phyloP scores from a whole-genome alignment of 106 monocot genomes.

The Dendrobium nobile region DNA sequence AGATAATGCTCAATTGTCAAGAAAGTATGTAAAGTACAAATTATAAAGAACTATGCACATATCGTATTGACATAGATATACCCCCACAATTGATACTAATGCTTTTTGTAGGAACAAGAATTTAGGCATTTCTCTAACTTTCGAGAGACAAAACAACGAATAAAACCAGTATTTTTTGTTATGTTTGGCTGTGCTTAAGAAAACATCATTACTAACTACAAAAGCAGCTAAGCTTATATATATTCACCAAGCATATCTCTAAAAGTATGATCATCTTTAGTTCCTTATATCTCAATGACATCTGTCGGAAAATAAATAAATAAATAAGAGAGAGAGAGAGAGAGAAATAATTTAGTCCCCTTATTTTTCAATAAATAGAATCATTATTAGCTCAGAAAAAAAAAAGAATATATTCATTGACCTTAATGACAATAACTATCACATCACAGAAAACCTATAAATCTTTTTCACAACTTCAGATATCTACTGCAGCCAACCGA shows the following conservation, averaged over 20 bases:
- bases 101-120: not conserved
- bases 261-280: not conserved
- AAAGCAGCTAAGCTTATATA: not conserved
- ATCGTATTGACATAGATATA: not conserved
- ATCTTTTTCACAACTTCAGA: too few relatives aligned
- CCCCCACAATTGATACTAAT: not conserved
- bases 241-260: not conserved
- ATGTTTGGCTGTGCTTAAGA: not conserved
- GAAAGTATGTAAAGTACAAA: not conserved
- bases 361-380: not conserved
- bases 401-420: too few relatives aligned
- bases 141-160: not conserved
- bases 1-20: slow-evolving; percentile 9
- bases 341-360: not conserved
- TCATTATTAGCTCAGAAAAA: not conserved
- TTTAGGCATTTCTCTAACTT: not conserved
- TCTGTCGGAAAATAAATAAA: not conserved
- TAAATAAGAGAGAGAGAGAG: not conserved
- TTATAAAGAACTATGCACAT: not conserved
- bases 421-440: too few relatives aligned
- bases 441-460: too few relatives aligned
- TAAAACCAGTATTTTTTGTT: not conserved
- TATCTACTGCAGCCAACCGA: too few relatives aligned
- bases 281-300: not conserved
- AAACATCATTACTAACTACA: not conserved